Conservation (phyloP, 73 alveolate species). For the Breviolum minutum region DNA sequence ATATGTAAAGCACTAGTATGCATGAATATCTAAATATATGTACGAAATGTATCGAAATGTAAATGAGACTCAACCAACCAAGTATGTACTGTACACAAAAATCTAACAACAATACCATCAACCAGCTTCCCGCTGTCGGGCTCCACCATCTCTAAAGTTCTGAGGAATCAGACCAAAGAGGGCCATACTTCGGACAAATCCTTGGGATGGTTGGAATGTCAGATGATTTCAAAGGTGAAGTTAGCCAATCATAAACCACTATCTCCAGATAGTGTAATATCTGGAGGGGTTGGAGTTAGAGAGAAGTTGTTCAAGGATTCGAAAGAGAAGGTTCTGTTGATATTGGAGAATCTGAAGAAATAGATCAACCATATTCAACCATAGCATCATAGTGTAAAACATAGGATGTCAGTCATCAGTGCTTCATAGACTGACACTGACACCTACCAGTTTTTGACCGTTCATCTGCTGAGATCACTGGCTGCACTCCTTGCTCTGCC, state of each 20-base stretch:
- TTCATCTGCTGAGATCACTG: background rate
- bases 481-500: constrained; percentile 90
- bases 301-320: no score
- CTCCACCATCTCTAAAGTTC: background rate
- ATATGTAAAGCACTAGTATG: background rate
- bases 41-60: background rate
- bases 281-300: no score
- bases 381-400: background rate
- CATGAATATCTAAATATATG: background rate
- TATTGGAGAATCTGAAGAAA: no score
- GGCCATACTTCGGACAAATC: constrained; percentile 90
- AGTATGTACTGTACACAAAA: no score
- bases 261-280: no score
- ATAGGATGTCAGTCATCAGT: background rate
- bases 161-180: constrained; percentile 34
- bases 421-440: background rate
- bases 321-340: no score
- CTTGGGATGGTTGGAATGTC: background rate
- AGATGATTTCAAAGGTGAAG: background rate
- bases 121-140: no score
- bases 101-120: no score
- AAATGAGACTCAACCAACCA: no score
- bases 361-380: no score
- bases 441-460: no score
- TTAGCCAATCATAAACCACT: background rate